These are phyloP conservation scores for Quercus suber DNA, from an alignment of 306 rosid species.

Conservation along the genomic window DNA sequence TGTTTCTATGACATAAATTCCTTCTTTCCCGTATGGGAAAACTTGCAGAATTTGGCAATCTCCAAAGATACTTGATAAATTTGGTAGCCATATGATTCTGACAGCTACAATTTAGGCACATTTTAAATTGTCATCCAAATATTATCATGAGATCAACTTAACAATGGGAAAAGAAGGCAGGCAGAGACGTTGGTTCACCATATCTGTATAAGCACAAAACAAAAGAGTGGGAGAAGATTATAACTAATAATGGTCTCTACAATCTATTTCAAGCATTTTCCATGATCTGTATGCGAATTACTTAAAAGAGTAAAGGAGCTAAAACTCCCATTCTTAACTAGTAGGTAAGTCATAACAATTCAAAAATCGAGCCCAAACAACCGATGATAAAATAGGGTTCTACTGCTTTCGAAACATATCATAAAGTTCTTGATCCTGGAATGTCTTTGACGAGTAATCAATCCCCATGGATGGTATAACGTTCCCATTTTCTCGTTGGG, in stretches of 20 bases:
- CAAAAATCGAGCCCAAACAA: neutral
- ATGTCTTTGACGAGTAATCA: slow-evolving; percentile 10
- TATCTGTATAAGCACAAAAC: neutral
- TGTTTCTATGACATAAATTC: too few species aligned
- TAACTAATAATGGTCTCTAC: neutral
- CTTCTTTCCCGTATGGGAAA: too few species aligned
- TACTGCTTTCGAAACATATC: neutral
- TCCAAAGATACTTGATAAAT: too few species aligned
- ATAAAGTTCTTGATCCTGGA: neutral
- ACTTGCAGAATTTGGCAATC: too few species aligned
- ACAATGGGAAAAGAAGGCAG: too few species aligned
- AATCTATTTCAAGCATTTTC: neutral
- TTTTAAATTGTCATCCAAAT: too few species aligned
- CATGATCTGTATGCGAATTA: neutral
- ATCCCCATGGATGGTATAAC: slow-evolving; percentile 72
- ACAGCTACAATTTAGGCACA: too few species aligned
- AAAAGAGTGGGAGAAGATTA: neutral
- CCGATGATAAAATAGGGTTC: neutral
- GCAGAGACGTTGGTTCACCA: neutral
- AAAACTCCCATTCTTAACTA: neutral
- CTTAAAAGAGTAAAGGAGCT: neutral
- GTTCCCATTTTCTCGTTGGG: slow-evolving; percentile 69
- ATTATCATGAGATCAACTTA: too few species aligned
- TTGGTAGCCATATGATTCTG: too few species aligned
- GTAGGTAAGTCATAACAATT: neutral